Evolutionary conservation across 352 stramenopile genomes (phyloP), one percentile per base, ranked within the genome.

Genomic region (Bremia lactucae): DNA sequence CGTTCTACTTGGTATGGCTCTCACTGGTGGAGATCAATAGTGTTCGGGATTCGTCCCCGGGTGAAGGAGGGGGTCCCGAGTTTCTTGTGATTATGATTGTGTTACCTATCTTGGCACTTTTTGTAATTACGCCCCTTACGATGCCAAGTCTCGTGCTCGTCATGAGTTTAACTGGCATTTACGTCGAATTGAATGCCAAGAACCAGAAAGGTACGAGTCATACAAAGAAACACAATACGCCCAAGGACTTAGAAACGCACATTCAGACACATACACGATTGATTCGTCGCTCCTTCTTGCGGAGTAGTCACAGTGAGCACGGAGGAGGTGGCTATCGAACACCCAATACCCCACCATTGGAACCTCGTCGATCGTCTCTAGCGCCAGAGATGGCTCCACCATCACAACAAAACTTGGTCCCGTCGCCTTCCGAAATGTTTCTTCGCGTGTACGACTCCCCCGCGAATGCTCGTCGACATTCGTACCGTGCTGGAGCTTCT

Each of bases 101-200:
- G 3, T 56, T 85, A 7, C 80, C 80, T 4, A 55, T 70, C 14
- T 11, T 88, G 7, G 69, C 75, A 7, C 61, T 93, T 33, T 83
- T 71, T 18, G 59, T 88, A 1, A 78, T 93, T 36, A 93, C 77
- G 1, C 80, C 80, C 22, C 71, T 93, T 49, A 90, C 80, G 11
- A 88, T 93, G 75, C 80, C 80, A 2, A 89, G 75, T 20, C 61
- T 93, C 20, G 80, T 93, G n/a, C 56, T 90, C 0, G 75, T 93
- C 31, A 82, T 93, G 72, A 88, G 77, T 44, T 56, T 93, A 7
- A 89, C 80, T 0, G 80, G 80, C 14, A 89, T 90, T 46, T 93
- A 90, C 36, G 77, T 84, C 8, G 77, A 93, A 19, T 62, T 90
- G 20, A 90, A 88, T 28, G 61, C 52, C 10, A 55, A 15, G 13